A percentile compares a stretch with the other conserved stretches of the same genome.
phyloP scores from a whole-genome alignment of 2,329 filamentous ascomycete species.

The Aspergillus felis region DNA sequence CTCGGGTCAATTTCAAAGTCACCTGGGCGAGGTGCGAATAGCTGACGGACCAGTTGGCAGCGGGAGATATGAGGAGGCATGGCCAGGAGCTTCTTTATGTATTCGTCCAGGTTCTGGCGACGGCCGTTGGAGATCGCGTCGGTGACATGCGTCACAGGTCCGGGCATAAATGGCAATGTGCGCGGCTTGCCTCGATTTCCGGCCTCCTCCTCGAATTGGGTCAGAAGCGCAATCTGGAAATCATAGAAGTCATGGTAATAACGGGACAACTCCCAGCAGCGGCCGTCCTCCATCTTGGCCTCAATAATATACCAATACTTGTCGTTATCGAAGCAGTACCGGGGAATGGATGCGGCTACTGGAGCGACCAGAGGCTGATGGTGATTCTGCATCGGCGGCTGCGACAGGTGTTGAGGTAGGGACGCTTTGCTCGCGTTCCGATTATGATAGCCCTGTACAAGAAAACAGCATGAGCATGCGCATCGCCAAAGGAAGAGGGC shows the following conservation, averaged over 20 bases:
- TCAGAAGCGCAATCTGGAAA: slow-evolving; percentile 91
- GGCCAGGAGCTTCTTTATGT: slow-evolving; percentile 84
- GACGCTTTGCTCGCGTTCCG: slow-evolving; percentile 36
- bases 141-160: slow-evolving; percentile 96
- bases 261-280: slow-evolving; percentile 86
- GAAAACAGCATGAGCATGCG: slow-evolving; percentile 1
- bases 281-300: slow-evolving; percentile 81
- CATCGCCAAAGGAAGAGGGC: neutral
- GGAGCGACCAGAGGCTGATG: slow-evolving; percentile 63
- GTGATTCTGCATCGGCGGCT: slow-evolving; percentile 47
- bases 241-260: slow-evolving; percentile 99
- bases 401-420: slow-evolving; percentile 30
- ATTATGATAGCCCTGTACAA: slow-evolving; percentile 33
- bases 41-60: slow-evolving; percentile 78
- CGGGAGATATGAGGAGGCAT: slow-evolving; percentile 81
- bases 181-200: slow-evolving; percentile 79
- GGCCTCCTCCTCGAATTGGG: slow-evolving; percentile 86
- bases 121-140: slow-evolving; percentile 93
- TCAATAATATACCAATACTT: slow-evolving; percentile 99
- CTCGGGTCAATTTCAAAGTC: slow-evolving; percentile 88
- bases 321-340: slow-evolving; percentile 93
- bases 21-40: slow-evolving; percentile 84
- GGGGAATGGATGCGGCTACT: slow-evolving; percentile 76
- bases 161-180: slow-evolving; percentile 93
- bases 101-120: slow-evolving; percentile 87